Percentiles rank a stretch among this genome's conserved stretches.
Conservation (phyloP, 148 eudicot species). For the Chenopodium suecicum region DNA sequence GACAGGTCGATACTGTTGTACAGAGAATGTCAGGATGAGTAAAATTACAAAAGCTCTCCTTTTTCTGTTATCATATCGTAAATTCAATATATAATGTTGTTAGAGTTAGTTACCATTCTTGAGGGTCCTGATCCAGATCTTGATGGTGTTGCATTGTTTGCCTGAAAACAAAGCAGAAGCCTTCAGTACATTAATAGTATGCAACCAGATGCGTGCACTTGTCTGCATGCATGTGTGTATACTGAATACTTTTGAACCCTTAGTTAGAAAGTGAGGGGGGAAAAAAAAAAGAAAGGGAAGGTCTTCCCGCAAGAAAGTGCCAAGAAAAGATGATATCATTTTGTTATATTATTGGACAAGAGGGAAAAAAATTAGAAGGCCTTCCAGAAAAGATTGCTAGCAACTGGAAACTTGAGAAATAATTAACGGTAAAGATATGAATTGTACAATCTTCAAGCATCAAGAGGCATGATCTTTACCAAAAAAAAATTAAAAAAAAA, state of each 20-base stretch:
- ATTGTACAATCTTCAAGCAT: neutral
- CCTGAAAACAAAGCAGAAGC: conserved; percentile 39
- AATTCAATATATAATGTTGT: neutral
- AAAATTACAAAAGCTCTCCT: neutral
- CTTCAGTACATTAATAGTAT: neutral
- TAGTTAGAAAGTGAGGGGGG: neutral
- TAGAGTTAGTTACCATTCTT: conserved; percentile 57
- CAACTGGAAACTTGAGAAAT: neutral
- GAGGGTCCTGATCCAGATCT: conserved; percentile 84
- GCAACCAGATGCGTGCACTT: neutral
- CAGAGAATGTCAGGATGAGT: neutral
- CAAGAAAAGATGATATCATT: neutral
- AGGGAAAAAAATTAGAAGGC: neutral
- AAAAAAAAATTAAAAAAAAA: too few relatives aligned
- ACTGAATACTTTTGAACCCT: too few relatives aligned
- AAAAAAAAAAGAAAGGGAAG: neutral
- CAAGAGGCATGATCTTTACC: neutral
- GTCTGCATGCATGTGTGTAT: neutral
- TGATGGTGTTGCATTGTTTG: conserved; percentile 57
- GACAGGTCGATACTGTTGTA: neutral
- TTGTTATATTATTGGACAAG: neutral
- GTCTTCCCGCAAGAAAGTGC: neutral
- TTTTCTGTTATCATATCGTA: neutral
- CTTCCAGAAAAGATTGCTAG: neutral
- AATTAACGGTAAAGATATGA: neutral